Evolutionary conservation across 1,139 yeast genomes (phyloP).

Genomic region (Diutina mesorugosa): DNA sequence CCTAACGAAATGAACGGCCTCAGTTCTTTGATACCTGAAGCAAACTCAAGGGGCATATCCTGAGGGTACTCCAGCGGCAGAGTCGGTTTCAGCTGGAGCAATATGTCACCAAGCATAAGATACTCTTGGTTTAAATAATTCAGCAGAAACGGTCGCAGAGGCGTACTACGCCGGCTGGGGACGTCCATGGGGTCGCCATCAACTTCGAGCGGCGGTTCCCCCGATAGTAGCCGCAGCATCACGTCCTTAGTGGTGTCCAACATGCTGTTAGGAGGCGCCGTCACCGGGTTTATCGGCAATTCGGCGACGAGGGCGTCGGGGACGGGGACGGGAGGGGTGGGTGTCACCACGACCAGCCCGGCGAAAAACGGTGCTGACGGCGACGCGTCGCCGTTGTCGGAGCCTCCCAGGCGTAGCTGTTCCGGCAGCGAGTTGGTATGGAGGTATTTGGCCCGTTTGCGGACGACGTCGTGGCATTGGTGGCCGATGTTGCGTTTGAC

Average conservation of each 20-base stretch:
- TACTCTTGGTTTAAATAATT: slow-evolving; percentile 44
- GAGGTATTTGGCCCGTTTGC: slow-evolving; percentile 41
- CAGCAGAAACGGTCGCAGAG: slow-evolving; percentile 15
- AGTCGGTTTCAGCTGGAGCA: slow-evolving; percentile 29
- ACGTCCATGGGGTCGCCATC: slow-evolving; percentile 11
- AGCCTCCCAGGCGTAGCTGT: neutral
- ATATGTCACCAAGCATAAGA: slow-evolving; percentile 42
- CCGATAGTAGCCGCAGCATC: slow-evolving; percentile 14
- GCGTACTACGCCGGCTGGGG: slow-evolving; percentile 4
- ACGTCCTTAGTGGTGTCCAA: slow-evolving; percentile 28
- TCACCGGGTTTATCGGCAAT: neutral
- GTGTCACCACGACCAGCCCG: neutral
- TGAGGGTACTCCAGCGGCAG: slow-evolving; percentile 22
- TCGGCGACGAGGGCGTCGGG: neutral
- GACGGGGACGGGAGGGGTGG: slow-evolving; percentile 3
- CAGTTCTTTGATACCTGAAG: slow-evolving; percentile 5
- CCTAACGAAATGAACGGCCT: slow-evolving; percentile 34
- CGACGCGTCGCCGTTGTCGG: neutral
- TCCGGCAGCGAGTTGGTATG: slow-evolving; percentile 2
- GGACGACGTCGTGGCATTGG: slow-evolving; percentile 43
- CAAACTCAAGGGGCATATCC: neutral
- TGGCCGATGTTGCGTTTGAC: slow-evolving; percentile 43
- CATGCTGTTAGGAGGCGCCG: slow-evolving; percentile 8
- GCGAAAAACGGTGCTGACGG: neutral
- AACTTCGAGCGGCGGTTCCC: slow-evolving; percentile 10